Evolutionary conservation across 352 stramenopile species (phyloP).

Genomic region (Pseudoperonospora humuli): DNA sequence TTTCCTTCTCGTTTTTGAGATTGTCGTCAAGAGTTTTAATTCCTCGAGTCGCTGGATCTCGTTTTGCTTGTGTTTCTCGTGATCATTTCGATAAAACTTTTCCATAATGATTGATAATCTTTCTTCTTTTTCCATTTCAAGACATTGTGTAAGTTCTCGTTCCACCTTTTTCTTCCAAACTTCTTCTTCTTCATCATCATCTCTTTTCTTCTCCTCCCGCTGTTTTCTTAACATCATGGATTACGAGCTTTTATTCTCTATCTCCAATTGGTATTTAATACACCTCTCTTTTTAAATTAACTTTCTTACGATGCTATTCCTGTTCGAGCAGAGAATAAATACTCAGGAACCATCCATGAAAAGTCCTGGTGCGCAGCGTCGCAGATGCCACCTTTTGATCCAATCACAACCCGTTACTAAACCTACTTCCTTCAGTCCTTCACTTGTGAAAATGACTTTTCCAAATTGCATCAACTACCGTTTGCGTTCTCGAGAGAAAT

Average conservation of each 20-base stretch:
- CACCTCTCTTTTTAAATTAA: no score
- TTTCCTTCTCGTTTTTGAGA: no score
- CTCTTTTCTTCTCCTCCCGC: no score
- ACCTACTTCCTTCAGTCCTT: constrained; percentile 15
- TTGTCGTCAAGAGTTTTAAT: no score
- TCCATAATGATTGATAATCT: constrained; percentile 38
- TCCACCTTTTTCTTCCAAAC: constrained; percentile 32
- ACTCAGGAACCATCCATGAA: constrained; percentile 20
- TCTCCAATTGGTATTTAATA: no score
- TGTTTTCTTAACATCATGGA: no score
- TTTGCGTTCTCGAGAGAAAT: constrained; percentile 24
- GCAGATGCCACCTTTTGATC: neutral
- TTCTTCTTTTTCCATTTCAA: constrained; percentile 50
- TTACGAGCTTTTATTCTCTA: no score
- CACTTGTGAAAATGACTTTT: constrained; percentile 46
- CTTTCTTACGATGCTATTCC: no score
- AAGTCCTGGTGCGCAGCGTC: constrained; percentile 1
- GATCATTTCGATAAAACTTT: constrained; percentile 21
- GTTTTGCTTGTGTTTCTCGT: constrained; percentile 19
- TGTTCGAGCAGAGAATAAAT: no score
- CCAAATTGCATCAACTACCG: constrained; percentile 34
- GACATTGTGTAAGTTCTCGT: constrained; percentile 26
- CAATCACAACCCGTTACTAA: no score
- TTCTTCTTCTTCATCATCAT: constrained; percentile 11
- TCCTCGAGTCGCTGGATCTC: no score